Percentiles rank a stretch among this genome's conserved stretches.
Evolutionary conservation across 192 early-diverging fungal genomes (phyloP).

Genomic region (Backusella tarrabulga): DNA sequence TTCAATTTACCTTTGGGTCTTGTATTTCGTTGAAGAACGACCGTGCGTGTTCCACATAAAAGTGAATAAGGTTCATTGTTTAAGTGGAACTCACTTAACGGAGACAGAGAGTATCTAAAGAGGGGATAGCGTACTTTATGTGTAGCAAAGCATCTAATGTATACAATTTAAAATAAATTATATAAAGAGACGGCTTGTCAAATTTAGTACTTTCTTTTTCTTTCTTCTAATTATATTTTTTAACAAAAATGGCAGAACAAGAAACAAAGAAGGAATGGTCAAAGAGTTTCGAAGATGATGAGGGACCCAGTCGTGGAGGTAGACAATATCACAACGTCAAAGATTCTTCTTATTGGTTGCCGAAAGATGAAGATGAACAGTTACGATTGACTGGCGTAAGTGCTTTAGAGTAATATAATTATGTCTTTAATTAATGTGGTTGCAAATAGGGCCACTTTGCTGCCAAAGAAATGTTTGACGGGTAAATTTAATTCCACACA

Average conservation of each 20-base stretch:
- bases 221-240: background rate
- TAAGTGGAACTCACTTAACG: background rate
- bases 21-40: background rate
- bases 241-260: too few species aligned
- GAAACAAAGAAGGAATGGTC: too few species aligned
- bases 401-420: background rate
- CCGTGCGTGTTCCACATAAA: background rate
- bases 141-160: background rate
- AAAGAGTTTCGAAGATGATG: background rate
- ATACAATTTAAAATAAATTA: background rate
- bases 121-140: background rate
- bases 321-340: conserved; percentile 28
- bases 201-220: background rate
- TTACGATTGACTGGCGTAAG: conserved; percentile 25
- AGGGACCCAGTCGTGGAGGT: conserved; percentile 5
- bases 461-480: conserved; percentile 20
- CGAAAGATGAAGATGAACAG: conserved; percentile 32
- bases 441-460: conserved; percentile 23
- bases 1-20: background rate
- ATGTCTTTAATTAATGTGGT: background rate
- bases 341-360: conserved; percentile 22
- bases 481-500: conserved; percentile 5
- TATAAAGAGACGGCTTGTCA: background rate
- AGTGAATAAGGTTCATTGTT: background rate
- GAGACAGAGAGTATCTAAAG: background rate